Evolutionary conservation across 176 grass and related monocot genomes (phyloP).

Genomic region (Tillandsia leiboldiana): DNA sequence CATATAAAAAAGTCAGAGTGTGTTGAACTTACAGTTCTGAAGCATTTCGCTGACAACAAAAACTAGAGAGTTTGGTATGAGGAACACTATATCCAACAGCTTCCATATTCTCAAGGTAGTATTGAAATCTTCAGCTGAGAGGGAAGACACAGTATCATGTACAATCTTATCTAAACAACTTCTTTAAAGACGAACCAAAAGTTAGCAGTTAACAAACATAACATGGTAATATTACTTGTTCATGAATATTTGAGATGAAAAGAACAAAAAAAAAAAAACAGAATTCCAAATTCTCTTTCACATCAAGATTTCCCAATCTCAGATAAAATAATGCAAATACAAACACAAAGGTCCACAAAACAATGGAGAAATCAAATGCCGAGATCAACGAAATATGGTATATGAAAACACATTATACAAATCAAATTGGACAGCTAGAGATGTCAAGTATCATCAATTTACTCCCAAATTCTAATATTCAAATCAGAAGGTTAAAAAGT

Average conservation of each 20-base stretch:
- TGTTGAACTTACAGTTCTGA: neutral
- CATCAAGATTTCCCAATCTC: neutral
- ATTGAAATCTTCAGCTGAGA: constrained; percentile 3
- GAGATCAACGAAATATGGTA: too few species aligned
- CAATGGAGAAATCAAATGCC: too few species aligned
- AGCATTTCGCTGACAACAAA: neutral
- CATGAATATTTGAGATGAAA: constrained; percentile 1
- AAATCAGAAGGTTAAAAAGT: too few species aligned
- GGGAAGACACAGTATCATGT: neutral
- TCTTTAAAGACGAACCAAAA: neutral
- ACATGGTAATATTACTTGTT: neutral
- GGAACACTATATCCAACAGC: constrained; percentile 2
- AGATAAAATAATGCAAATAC: neutral
- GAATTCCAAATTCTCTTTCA: neutral
- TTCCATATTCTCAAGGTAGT: neutral
- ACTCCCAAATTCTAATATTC: too few species aligned
- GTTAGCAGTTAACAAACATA: neutral
- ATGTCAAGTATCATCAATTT: too few species aligned
- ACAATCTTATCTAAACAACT: neutral
- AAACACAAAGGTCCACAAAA: too few species aligned
- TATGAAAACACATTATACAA: too few species aligned
- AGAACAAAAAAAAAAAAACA: neutral
- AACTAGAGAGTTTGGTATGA: neutral
- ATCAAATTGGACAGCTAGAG: too few species aligned
- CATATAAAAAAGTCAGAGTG: neutral